Conservation (phyloP, 306 rosid species). For the Crotalaria pallida region DNA sequence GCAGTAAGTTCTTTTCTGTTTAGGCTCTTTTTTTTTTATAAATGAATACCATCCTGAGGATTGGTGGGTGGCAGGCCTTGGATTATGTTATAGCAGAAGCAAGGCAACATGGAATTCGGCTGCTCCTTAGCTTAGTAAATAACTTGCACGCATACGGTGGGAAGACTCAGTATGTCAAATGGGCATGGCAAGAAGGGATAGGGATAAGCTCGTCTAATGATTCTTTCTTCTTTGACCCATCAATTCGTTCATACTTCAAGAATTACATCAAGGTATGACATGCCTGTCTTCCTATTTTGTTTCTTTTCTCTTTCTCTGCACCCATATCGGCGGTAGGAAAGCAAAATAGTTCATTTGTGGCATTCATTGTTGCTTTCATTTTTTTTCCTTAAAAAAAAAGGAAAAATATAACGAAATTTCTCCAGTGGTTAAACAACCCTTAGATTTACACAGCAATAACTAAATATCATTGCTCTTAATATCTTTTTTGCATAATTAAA, state of each 20-base stretch:
- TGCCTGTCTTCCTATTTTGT: background rate
- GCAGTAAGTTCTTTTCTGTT: background rate
- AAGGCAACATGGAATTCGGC: constrained; percentile 62
- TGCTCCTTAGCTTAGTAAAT: constrained; percentile 89
- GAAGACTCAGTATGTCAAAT: constrained; percentile 90
- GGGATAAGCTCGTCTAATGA: constrained; percentile 89
- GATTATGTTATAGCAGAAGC: constrained; percentile 94
- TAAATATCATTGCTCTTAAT: background rate
- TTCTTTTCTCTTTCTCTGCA: background rate
- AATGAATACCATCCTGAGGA: constrained; percentile 2
- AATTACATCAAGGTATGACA: constrained; percentile 66
- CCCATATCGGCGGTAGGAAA: background rate
- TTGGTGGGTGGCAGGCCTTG: constrained; percentile 65
- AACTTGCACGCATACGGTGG: constrained; percentile 94
- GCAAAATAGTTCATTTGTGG: background rate
- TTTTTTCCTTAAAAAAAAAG: background rate
- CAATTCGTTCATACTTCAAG: constrained; percentile 78
- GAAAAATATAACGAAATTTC: background rate
- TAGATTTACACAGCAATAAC: background rate
- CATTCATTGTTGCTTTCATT: background rate
- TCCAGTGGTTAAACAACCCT: background rate
- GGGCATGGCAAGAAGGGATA: constrained; percentile 99
- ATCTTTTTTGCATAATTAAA: background rate
- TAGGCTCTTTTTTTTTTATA: constrained; percentile 13
- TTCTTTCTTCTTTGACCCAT: constrained; percentile 96